Percentiles rank a stretch among this genome's conserved stretches.
Evolutionary conservation across 2,329 filamentous ascomycete species (phyloP).

Genomic region (Paecilomyces fulvus): DNA sequence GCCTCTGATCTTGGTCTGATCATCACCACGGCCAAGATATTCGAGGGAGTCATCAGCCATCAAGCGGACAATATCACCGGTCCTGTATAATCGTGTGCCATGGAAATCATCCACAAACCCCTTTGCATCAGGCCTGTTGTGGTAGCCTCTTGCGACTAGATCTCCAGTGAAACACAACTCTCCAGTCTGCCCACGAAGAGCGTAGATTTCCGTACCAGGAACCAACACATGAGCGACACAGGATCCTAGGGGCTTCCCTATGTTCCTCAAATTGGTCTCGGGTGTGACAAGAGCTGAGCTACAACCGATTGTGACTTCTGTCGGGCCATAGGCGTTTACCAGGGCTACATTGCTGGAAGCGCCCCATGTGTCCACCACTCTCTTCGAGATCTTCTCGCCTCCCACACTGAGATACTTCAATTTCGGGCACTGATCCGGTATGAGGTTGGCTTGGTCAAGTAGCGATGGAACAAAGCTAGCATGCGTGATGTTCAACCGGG

Average conservation of each 20-base stretch:
- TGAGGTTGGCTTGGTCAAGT: slow-evolving; percentile 15
- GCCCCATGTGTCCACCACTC: slow-evolving; percentile 23
- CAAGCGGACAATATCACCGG: slow-evolving; percentile 72
- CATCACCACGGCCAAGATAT: slow-evolving; percentile 66
- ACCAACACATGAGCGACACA: slow-evolving; percentile 19
- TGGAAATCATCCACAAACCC: slow-evolving; percentile 12
- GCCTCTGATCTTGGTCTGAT: slow-evolving; percentile 75
- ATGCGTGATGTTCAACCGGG: slow-evolving; percentile 20
- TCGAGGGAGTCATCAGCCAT: slow-evolving; percentile 65
- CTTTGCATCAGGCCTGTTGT: slow-evolving; percentile 19
- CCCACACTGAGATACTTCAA: slow-evolving; percentile 23
- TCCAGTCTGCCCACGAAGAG: slow-evolving; percentile 18
- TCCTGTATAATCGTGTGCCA: slow-evolving; percentile 57
- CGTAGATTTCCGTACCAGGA: slow-evolving; percentile 15
- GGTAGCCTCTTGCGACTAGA: slow-evolving; percentile 20
- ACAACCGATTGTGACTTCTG: slow-evolving; percentile 27
- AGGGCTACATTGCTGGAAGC: slow-evolving; percentile 14
- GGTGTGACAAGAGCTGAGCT: slow-evolving; percentile 17
- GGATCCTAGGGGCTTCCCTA: slow-evolving; percentile 19
- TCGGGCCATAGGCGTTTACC: slow-evolving; percentile 27
- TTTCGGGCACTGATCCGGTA: slow-evolving; percentile 16
- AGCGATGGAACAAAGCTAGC: slow-evolving; percentile 22
- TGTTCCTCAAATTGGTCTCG: slow-evolving; percentile 19
- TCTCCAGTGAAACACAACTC: slow-evolving; percentile 22
- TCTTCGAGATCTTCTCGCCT: slow-evolving; percentile 28